Percentiles rank a stretch among this genome's conserved stretches.
phyloP scores from a whole-genome alignment of 2,329 filamentous ascomycete species.

The Sporothrix curviconia region DNA sequence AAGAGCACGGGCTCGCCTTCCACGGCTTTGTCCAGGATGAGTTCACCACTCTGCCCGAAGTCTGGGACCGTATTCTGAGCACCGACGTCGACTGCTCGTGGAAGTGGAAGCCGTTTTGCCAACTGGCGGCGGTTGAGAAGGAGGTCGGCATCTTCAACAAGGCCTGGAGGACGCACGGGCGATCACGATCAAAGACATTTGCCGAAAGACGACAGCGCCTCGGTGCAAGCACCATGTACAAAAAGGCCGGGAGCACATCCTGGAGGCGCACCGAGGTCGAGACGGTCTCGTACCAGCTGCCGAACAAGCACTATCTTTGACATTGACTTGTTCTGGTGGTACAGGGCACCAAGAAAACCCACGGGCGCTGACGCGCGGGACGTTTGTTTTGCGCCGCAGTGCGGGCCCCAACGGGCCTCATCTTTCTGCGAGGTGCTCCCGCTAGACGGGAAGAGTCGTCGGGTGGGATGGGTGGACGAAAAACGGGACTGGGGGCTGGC shows the following conservation, averaged over 20 bases:
- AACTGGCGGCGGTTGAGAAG: conserved; percentile 59
- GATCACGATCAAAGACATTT: conserved; percentile 87
- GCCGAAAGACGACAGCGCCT: conserved; percentile 84
- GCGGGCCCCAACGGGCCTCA: conserved; percentile 88
- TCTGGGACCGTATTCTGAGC: conserved; percentile 90
- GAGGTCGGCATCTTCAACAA: conserved; percentile 64
- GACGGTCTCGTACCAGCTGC: conserved; percentile 73
- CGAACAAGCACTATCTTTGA: conserved; percentile 99
- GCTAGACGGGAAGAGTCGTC: conserved; percentile 26
- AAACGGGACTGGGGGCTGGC: too few species aligned
- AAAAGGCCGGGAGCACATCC: conserved; percentile 88
- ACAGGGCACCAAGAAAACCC: conserved; percentile 96
- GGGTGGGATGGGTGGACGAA: neutral
- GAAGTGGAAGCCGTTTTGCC: conserved; percentile 71
- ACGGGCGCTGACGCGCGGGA: conserved; percentile 94
- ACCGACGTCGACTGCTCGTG: conserved; percentile 85
- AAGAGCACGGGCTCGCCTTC: conserved; percentile 96
- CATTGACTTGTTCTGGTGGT: conserved; percentile 93
- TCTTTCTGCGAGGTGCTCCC: conserved; percentile 84
- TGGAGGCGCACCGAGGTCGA: conserved; percentile 66
- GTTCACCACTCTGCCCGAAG: conserved; percentile 84
- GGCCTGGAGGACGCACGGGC: conserved; percentile 70
- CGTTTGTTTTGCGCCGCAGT: conserved; percentile 88
- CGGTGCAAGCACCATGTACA: conserved; percentile 98
- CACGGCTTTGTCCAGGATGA: conserved; percentile 90